phyloP scores from a whole-genome alignment of 768 basidiomycete genomes.

The Hygrophorus pudorinus region DNA sequence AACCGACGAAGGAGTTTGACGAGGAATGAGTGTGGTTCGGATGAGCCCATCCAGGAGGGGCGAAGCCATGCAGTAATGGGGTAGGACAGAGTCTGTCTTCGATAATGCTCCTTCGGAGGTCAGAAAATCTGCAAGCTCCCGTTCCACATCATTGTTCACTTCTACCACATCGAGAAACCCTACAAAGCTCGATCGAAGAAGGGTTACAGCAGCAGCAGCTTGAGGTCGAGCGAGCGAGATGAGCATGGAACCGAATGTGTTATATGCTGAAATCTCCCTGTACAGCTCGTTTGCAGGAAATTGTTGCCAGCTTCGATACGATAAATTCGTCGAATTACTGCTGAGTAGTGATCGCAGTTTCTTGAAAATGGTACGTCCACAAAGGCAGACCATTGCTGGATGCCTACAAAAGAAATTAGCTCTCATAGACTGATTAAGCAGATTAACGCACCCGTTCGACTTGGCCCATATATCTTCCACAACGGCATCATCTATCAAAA shows the following conservation, averaged over 20 bases:
- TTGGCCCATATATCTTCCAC: slow-evolving; percentile 2
- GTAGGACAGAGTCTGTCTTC: neutral
- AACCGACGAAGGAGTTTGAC: slow-evolving; percentile 4
- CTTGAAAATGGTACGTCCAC: neutral
- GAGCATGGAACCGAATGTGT: slow-evolving; percentile 7
- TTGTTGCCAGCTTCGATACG: slow-evolving; percentile 3
- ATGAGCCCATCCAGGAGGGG: slow-evolving; percentile 5
- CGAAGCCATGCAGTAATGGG: slow-evolving; percentile 1
- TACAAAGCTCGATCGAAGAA: slow-evolving; percentile 8
- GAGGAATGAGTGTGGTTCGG: slow-evolving; percentile 5
- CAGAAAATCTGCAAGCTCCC: slow-evolving; percentile 2
- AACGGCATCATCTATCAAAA: slow-evolving; percentile 1
- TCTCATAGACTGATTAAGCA: neutral
- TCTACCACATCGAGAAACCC: slow-evolving; percentile 5
- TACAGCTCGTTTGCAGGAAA: slow-evolving; percentile 5
- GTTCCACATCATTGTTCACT: neutral
- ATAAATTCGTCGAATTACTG: neutral
- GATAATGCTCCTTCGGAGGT: slow-evolving; percentile 3
- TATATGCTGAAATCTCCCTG: slow-evolving; percentile 3
- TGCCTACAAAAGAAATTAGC: neutral
- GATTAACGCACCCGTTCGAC: slow-evolving; percentile 1
- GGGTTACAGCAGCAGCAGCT: slow-evolving; percentile 4
- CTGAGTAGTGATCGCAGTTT: neutral
- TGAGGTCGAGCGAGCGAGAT: slow-evolving; percentile 3
- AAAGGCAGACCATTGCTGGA: neutral